Percentiles rank a stretch among this genome's conserved stretches.
Evolutionary conservation across 441 rosid genomes (phyloP).

Genomic region (Hura crepitans): DNA sequence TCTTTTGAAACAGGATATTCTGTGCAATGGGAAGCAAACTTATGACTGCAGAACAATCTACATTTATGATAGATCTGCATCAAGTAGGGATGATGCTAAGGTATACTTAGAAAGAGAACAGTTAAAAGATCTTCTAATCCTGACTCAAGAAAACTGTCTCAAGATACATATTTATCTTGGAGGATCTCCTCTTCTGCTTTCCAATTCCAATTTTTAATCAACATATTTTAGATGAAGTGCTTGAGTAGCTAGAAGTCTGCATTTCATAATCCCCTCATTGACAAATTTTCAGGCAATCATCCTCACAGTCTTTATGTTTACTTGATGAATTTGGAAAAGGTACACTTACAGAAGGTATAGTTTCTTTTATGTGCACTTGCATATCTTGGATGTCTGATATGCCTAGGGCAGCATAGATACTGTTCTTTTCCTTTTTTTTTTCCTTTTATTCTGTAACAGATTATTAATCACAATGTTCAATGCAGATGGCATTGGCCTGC

Average conservation of each 20-base stretch:
- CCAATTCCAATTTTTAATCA: slow-evolving; percentile 12
- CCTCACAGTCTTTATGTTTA: slow-evolving; percentile 84
- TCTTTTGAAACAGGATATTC: slow-evolving; percentile 62
- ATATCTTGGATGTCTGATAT: neutral
- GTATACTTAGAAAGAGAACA: slow-evolving; percentile 35
- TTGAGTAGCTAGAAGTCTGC: neutral
- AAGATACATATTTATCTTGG: slow-evolving; percentile 13
- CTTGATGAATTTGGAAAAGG: slow-evolving; percentile 99
- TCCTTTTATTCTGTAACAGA: slow-evolving; percentile 12
- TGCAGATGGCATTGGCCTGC: slow-evolving; percentile 94
- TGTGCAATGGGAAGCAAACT: slow-evolving; percentile 93
- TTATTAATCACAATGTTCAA: slow-evolving; percentile 22
- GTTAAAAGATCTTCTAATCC: slow-evolving; percentile 17
- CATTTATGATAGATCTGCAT: slow-evolving; percentile 97
- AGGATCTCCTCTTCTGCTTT: slow-evolving; percentile 2
- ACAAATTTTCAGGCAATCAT: slow-evolving; percentile 68
- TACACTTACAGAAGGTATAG: slow-evolving; percentile 91
- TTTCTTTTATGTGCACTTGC: slow-evolving; percentile 2
- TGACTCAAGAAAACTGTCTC: slow-evolving; percentile 16
- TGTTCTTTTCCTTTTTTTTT: neutral
- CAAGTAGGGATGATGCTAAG: slow-evolving; percentile 98
- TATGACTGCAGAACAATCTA: slow-evolving; percentile 87
- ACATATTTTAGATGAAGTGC: slow-evolving; percentile 6
- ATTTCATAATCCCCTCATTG: slow-evolving; percentile 8
- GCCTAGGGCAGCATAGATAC: neutral